Conservation (phyloP, 306 rosid genomes). For the Astragalus glycyphyllos region DNA sequence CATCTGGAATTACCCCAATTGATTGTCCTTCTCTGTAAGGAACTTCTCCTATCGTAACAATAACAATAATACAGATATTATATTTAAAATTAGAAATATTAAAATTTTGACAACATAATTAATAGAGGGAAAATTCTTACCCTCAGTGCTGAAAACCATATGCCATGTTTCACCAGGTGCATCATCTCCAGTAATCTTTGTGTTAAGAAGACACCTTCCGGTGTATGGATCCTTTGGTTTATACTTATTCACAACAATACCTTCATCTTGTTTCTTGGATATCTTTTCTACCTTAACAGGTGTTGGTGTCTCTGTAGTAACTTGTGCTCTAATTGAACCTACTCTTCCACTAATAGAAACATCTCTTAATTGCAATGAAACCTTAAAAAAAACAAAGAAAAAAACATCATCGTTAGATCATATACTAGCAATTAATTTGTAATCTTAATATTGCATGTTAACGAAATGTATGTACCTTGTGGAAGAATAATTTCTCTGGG, state of each 20-base stretch:
- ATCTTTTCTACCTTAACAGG: slow-evolving; percentile 82
- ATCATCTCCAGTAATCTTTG: slow-evolving; percentile 97
- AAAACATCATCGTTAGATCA: slow-evolving; percentile 28
- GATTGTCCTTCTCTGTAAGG: slow-evolving; percentile 99
- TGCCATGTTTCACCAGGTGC: slow-evolving; percentile 99
- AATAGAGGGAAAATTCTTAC: slow-evolving; percentile 42
- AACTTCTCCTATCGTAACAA: slow-evolving; percentile 67
- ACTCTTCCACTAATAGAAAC: slow-evolving; percentile 59
- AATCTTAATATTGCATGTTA: neutral
- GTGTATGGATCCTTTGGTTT: slow-evolving; percentile 75
- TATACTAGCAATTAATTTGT: neutral
- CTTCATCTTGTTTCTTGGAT: slow-evolving; percentile 91
- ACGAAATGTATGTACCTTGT: slow-evolving; percentile 56
- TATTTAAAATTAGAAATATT: neutral
- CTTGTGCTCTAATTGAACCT: slow-evolving; percentile 78
- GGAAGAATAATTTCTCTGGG: slow-evolving; percentile 66
- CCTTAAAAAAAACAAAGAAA: slow-evolving; percentile 48
- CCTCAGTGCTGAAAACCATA: slow-evolving; percentile 98
- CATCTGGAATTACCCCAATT: slow-evolving; percentile 82
- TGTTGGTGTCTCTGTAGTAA: slow-evolving; percentile 84
- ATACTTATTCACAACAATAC: slow-evolving; percentile 78
- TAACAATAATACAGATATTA: slow-evolving; percentile 11
- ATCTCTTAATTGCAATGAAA: slow-evolving; percentile 59
- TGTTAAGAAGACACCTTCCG: slow-evolving; percentile 83
- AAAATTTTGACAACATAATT: neutral